Base-by-base conservation (phyloP, 2,329 filamentous ascomycete genomes). In the Paraphoma chrysanthemicola region DNA sequence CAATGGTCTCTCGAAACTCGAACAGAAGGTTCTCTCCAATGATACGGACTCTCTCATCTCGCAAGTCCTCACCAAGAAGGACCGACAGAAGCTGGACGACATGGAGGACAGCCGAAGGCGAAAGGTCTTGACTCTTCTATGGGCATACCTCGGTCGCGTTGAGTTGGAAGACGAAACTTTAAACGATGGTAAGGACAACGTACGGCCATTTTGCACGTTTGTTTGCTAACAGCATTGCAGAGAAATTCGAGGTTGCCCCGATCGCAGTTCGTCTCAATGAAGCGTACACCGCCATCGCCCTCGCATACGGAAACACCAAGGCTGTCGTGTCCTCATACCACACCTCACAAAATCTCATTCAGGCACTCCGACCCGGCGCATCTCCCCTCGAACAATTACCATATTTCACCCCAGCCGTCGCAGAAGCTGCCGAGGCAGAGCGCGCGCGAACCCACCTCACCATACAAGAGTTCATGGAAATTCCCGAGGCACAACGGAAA, bases 361-460 rank as follows among this genome's bases (percentile, higher is more conserved):
- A 99, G 81, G 94, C 95, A 18, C 80, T 98, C 41, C 84, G 92
- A 14, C 94, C 95, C 29, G 87, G 86, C 63, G 86, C 90, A 2
- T 96, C 93, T 10, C 93, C 95, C 3, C 88, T 99, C 42, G 87
- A 97, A 48, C 95, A 99, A 79, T 86, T 99, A 11, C 95, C 95
- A 12, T 83, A 96, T 76, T 91, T 98, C 78, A 95, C 88, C 14
- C 84, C 89, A 17, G 82, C 78, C 4, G 77, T 86, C 44, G 80
- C 83, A 51, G 82, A 83, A 64, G 86, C 87, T 16, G 85, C 93
- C 33, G 90, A 96, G 76, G 88, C 90, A 51, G 88, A 90, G 68
- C 76, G 80, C 50, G 86, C 89, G 38, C 70, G 71, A 45, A 74
- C 72, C 23, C 93, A 94, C 76, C 79, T 92, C 67, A 88, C 86